phyloP scores from a whole-genome alignment of 163 green algal genomes.

The Scenedesmus sp. region DNA sequence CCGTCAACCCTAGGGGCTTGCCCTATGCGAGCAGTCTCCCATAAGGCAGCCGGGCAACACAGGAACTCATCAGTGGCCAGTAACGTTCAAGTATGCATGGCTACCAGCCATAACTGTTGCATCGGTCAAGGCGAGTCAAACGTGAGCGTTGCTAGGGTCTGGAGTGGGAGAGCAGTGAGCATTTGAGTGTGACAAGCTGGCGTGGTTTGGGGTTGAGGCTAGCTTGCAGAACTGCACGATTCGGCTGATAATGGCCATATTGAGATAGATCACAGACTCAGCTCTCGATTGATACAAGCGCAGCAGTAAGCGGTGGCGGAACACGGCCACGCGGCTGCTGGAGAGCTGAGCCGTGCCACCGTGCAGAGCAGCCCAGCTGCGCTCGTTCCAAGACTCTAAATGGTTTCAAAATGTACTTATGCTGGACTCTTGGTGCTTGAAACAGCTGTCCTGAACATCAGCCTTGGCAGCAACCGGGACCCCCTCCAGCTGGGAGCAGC shows the following conservation, averaged over 20 bases:
- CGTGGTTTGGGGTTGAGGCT: neutral
- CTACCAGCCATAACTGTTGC: neutral
- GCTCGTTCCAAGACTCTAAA: neutral
- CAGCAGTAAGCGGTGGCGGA: neutral
- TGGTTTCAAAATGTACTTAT: neutral
- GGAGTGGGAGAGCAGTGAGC: neutral
- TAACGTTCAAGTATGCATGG: conserved; percentile 9
- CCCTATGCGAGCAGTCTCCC: neutral
- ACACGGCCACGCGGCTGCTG: neutral
- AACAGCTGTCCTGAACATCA: neutral
- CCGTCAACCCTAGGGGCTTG: conserved; percentile 3
- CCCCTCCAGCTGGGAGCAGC: neutral
- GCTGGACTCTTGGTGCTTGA: neutral
- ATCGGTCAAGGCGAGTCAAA: conserved; percentile 15
- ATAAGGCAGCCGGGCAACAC: conserved; percentile 9
- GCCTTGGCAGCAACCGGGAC: neutral
- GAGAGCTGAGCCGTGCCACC: neutral
- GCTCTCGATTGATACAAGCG: neutral
- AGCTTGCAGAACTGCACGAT: neutral
- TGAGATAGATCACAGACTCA: neutral
- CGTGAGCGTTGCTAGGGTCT: neutral
- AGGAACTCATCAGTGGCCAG: neutral
- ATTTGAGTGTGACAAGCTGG: conserved; percentile 13
- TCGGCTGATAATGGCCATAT: neutral
- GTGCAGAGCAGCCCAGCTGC: neutral